Evolutionary conservation across 1,139 yeast species (phyloP).

Genomic region (Hemisphaericaspora subhashii): DNA sequence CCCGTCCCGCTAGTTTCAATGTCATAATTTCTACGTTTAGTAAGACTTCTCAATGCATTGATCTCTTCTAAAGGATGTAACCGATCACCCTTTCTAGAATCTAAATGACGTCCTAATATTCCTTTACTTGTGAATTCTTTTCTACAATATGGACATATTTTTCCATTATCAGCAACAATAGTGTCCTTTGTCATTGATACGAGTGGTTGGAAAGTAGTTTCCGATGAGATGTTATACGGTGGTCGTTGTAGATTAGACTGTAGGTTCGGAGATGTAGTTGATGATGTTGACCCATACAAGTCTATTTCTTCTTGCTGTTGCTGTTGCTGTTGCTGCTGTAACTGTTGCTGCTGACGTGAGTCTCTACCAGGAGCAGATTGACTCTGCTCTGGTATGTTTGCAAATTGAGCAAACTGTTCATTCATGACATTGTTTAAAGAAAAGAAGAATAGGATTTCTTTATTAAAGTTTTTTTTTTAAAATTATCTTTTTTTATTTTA

Average conservation of each 20-base stretch:
- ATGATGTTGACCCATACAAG: background rate
- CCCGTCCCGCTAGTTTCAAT: too few species aligned
- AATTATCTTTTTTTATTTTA: too few species aligned
- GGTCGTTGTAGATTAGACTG: background rate
- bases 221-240: background rate
- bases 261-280: background rate
- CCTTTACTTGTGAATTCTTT: slow-evolving; percentile 20
- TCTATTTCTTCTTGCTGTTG: slow-evolving; percentile 4
- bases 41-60: slow-evolving; percentile 13
- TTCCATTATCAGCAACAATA: slow-evolving; percentile 5
- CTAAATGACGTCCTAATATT: slow-evolving; percentile 21
- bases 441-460: background rate
- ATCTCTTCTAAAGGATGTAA: slow-evolving; percentile 20
- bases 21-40: slow-evolving; percentile 14
- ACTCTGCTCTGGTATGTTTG: background rate
- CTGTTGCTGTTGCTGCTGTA: slow-evolving; percentile 7
- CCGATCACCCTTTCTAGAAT: slow-evolving; percentile 21
- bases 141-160: slow-evolving; percentile 19
- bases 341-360: too few species aligned
- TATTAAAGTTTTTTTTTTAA: too few species aligned
- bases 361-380: too few species aligned
- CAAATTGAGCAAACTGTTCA: slow-evolving; percentile 2
- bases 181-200: background rate
- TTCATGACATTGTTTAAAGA: slow-evolving; percentile 4
- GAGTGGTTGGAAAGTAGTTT: background rate